phyloP scores from a whole-genome alignment of 2,329 filamentous ascomycete genomes.

The Pseudophaeomoniella oleicola region DNA sequence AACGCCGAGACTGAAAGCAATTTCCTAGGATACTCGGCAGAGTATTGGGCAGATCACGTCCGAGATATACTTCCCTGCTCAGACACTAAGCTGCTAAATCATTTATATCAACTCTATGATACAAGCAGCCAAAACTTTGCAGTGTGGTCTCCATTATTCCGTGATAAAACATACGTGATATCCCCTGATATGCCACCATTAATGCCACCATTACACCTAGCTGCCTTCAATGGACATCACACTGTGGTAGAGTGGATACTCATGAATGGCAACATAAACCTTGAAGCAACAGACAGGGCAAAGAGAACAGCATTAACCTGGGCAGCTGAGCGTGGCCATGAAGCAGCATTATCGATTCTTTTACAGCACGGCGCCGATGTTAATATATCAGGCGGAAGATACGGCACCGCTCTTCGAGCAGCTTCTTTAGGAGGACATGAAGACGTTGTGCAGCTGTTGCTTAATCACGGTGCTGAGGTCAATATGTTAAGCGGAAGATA shows the following conservation, averaged over 20 bases:
- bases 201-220: neutral
- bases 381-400: conserved; percentile 2
- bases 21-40: conserved; percentile 2
- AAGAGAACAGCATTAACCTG: neutral
- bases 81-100: neutral
- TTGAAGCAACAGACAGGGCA: neutral
- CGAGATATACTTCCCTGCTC: neutral
- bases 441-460: neutral
- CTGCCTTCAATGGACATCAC: neutral
- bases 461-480: conserved; percentile 1
- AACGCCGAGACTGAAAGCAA: neutral
- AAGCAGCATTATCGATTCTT: conserved; percentile 2
- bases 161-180: neutral
- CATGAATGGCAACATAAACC: neutral
- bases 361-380: conserved; percentile 3
- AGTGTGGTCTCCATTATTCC: neutral
- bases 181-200: too few species aligned
- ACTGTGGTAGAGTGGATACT: neutral
- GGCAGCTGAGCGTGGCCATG: conserved; percentile 2
- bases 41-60: conserved; percentile 2
- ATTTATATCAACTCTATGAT: neutral
- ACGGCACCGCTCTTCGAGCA: conserved; percentile 2
- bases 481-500: conserved; percentile 1
- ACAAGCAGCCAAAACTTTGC: neutral
- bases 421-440: conserved; percentile 2